Percentiles rank a stretch among this genome's conserved stretches.
phyloP scores from a whole-genome alignment of 345 rosid species.

The Aegle marmelos region DNA sequence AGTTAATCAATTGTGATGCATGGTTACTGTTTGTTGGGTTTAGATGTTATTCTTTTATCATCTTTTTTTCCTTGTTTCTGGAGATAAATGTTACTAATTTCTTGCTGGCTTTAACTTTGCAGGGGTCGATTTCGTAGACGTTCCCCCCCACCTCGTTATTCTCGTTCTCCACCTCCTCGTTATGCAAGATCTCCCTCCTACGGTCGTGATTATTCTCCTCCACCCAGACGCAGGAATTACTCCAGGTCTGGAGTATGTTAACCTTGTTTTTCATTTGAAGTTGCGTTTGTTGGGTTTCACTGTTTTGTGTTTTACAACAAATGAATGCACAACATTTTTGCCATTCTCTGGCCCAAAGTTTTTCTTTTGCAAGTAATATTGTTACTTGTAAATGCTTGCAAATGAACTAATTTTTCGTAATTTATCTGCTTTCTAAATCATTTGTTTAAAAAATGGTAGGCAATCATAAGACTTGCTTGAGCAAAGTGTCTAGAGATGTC shows the following conservation, averaged over 20 bases:
- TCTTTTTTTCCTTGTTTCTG: not conserved
- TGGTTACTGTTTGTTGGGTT: not conserved
- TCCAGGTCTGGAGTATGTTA: conserved; percentile 44
- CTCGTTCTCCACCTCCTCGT: conserved; percentile 78
- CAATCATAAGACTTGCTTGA: not conserved
- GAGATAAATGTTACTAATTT: not conserved
- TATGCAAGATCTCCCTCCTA: conserved; percentile 65
- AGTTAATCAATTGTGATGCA: not conserved
- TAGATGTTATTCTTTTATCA: not conserved
- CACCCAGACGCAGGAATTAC: conserved; percentile 48
- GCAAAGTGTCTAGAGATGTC: not conserved
- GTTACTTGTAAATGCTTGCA: not conserved
- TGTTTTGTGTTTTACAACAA: not conserved
- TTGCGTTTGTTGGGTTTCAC: not conserved
- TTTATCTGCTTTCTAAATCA: not conserved
- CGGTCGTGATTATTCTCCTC: conserved; percentile 64
- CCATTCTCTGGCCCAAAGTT: not conserved
- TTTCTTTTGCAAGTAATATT: not conserved
- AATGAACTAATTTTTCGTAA: not conserved
- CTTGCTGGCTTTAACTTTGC: conserved; percentile 1
- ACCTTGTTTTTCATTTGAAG: not conserved
- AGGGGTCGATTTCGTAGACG: conserved; percentile 59
- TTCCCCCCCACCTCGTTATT: conserved; percentile 55
- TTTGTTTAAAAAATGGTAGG: not conserved
- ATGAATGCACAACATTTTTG: not conserved